These are phyloP conservation scores for Pythium dissimile DNA, from an alignment of 352 stramenopile genomes.

Conservation along the genomic window DNA sequence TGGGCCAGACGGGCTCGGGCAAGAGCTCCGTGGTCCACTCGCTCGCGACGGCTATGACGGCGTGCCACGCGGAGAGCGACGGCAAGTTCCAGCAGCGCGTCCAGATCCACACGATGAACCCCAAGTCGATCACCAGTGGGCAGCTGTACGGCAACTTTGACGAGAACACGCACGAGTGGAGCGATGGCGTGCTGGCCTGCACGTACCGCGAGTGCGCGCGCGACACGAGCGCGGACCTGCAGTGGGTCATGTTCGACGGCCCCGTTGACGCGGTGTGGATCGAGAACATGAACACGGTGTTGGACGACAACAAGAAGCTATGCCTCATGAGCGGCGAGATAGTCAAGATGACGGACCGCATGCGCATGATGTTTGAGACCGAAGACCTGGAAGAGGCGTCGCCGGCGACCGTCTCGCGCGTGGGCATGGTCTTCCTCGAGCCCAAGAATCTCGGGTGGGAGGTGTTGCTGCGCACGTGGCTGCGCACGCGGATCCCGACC, in stretches of 20 bases:
- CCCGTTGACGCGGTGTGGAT: constrained; percentile 87
- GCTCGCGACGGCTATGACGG: constrained; percentile 72
- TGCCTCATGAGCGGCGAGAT: constrained; percentile 86
- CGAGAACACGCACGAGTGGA: constrained; percentile 94
- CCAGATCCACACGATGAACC: constrained; percentile 90
- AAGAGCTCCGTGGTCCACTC: constrained; percentile 93
- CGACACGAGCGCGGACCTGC: constrained; percentile 76
- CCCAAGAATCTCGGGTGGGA: constrained; percentile 90
- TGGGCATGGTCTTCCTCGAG: constrained; percentile 93
- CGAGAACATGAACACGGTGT: constrained; percentile 72
- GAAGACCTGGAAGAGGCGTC: constrained; percentile 89
- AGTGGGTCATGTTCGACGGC: constrained; percentile 92
- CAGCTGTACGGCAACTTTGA: constrained; percentile 96
- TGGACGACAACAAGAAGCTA: constrained; percentile 31
- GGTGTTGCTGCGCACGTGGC: constrained; percentile 84
- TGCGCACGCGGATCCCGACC: constrained; percentile 48
- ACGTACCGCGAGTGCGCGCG: constrained; percentile 92
- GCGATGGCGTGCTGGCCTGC: constrained; percentile 92
- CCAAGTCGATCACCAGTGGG: constrained; percentile 92
- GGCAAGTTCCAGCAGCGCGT: constrained; percentile 60
- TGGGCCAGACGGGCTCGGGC: constrained; percentile 90
- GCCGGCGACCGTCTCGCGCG: constrained; percentile 88
- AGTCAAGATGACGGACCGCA: constrained; percentile 92
- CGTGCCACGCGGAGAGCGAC: constrained; percentile 55
- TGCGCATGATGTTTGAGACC: constrained; percentile 96